Conservation (phyloP, 257 asterid genomes). For the Striga asiatica region DNA sequence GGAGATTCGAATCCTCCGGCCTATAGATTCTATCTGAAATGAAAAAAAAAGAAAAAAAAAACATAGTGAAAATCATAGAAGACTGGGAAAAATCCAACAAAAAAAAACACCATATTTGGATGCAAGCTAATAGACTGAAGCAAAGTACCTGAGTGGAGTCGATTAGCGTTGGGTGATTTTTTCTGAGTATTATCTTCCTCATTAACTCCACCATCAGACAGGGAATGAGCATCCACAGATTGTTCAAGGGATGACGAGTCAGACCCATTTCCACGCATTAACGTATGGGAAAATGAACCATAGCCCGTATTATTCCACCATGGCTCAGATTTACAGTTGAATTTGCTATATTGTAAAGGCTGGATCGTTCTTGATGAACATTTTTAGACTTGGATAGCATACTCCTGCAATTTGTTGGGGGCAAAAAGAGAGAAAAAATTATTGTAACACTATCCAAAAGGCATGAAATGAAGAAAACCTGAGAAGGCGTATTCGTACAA, state of each 20-base stretch:
- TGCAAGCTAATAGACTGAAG: no score
- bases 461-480: no score
- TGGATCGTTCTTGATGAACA: slow-evolving; percentile 27
- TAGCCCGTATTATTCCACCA: slow-evolving; percentile 41
- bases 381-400: slow-evolving; percentile 47
- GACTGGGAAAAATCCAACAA: no score
- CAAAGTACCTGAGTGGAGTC: slow-evolving; percentile 31
- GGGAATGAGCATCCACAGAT: slow-evolving; percentile 56
- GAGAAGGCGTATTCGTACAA: no score
- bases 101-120: no score
- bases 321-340: slow-evolving; percentile 31
- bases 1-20: slow-evolving; percentile 24
- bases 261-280: slow-evolving; percentile 40
- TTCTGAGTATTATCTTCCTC: slow-evolving; percentile 38
- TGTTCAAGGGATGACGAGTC: slow-evolving; percentile 63
- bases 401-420: slow-evolving; percentile 22
- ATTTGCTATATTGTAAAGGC: slow-evolving; percentile 20
- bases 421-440: no score
- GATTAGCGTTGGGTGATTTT: slow-evolving; percentile 24
- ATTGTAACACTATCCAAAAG: no score
- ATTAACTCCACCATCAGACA: slow-evolving; percentile 44
- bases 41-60: no score
- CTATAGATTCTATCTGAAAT: slow-evolving; percentile 34
- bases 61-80: no score
- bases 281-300: slow-evolving; percentile 25